Percentiles rank a stretch among this genome's conserved stretches.
phyloP scores from a whole-genome alignment of 495 filamentous ascomycete species.

The Penicillium cosmopolitanum region DNA sequence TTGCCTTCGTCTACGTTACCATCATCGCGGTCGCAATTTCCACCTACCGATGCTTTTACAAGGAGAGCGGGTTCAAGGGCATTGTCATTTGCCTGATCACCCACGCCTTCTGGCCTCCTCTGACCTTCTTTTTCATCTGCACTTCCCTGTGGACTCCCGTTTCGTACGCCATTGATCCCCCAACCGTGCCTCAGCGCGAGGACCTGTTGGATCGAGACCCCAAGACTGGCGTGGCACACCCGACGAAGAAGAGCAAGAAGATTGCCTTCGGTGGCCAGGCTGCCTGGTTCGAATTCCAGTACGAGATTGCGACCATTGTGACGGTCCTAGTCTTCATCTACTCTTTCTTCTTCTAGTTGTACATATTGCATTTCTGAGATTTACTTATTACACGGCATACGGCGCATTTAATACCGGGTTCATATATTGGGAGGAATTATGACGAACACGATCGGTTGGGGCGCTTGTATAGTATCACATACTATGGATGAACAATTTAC shows the following conservation, averaged over 20 bases:
- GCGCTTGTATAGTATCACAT: neutral
- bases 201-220: constrained; percentile 45
- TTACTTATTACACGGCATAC: constrained; percentile 7
- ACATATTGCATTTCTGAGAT: constrained; percentile 16
- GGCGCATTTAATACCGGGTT: constrained; percentile 4
- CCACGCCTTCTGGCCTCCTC: constrained; percentile 53
- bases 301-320: constrained; percentile 38
- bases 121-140: constrained; percentile 42
- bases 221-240: constrained; percentile 50
- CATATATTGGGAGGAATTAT: neutral
- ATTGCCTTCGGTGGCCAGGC: constrained; percentile 45
- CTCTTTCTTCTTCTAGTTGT: constrained; percentile 41
- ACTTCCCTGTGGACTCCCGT: constrained; percentile 45
- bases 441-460: constrained; percentile 1
- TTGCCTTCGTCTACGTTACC: constrained; percentile 46
- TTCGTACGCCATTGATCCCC: constrained; percentile 48
- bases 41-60: constrained; percentile 38
- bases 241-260: constrained; percentile 46
- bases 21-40: constrained; percentile 40
- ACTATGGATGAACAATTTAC: neutral
- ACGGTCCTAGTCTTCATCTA: constrained; percentile 45
- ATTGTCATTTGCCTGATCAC: constrained; percentile 46
- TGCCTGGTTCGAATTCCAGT: constrained; percentile 48
- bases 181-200: constrained; percentile 46
- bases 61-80: constrained; percentile 28